A percentile compares a stretch with the other conserved stretches of the same genome.
These are phyloP conservation scores for Leccinum ochraceum DNA, from an alignment of 768 basidiomycete species.

Conservation along the genomic window DNA sequence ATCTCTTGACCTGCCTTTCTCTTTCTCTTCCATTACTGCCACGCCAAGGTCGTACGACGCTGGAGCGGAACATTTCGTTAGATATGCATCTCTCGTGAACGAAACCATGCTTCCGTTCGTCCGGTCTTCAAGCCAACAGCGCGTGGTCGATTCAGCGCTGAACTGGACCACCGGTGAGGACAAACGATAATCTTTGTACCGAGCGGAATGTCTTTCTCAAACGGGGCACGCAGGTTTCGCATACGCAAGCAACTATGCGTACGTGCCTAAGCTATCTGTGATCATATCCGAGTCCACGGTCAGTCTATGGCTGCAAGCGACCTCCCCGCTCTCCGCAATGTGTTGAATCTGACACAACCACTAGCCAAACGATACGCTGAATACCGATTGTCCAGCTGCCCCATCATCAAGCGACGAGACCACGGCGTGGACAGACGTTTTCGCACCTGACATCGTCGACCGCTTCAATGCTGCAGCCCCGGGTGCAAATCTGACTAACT, in stretches of 20 bases:
- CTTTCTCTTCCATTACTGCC: not conserved
- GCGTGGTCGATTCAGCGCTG: slow-evolving; percentile 63
- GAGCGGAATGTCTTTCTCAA: not conserved
- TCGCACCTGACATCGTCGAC: slow-evolving; percentile 51
- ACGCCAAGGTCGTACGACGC: slow-evolving; percentile 48
- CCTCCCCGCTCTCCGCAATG: not conserved
- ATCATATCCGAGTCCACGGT: slow-evolving; percentile 54
- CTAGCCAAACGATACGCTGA: slow-evolving; percentile 65
- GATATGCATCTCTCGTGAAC: slow-evolving; percentile 52
- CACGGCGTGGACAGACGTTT: slow-evolving; percentile 52
- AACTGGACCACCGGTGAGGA: slow-evolving; percentile 64
- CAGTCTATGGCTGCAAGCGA: slow-evolving; percentile 13
- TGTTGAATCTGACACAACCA: no score
- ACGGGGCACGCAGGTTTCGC: slow-evolving; percentile 38
- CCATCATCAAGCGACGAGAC: slow-evolving; percentile 29
- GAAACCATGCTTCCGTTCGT: slow-evolving; percentile 50
- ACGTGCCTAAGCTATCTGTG: slow-evolving; percentile 50
- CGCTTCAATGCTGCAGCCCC: slow-evolving; percentile 62
- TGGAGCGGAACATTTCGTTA: slow-evolving; percentile 47
- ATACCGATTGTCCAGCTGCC: slow-evolving; percentile 53
- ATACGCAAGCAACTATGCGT: slow-evolving; percentile 44
- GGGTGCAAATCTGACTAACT: slow-evolving; percentile 55
- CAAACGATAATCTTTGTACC: not conserved
- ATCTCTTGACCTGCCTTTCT: not conserved
- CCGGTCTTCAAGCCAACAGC: slow-evolving; percentile 44